Evolutionary conservation across 805 yeast species (phyloP), one percentile per base, ranked within the genome.

Genomic region (Schwanniomyces yamadae): DNA sequence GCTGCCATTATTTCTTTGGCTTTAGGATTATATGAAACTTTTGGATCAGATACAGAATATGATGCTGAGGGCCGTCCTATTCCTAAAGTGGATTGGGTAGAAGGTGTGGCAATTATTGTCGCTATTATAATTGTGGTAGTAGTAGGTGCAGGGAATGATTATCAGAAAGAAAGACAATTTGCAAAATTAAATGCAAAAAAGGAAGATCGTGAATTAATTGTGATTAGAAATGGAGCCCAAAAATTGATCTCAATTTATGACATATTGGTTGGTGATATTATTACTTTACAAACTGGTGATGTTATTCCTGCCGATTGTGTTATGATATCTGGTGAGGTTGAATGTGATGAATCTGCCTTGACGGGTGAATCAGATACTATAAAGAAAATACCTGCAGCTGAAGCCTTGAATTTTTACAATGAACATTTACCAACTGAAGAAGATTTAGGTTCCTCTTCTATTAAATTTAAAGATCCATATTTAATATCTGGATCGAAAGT

Each of bases 51-150:
- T 0, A 71, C 86, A 0, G 79, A 78, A 53, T 76, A 75, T 49
- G 96, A 91, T 57, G 79, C 75, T 5, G 86, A 87, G 45, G 95
- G 96, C 18, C 71, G 78, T 15, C 69, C 78, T 14, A 59, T 80
- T 37, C 96, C 97, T 12, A 77, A 80, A 50, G 95, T 93, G 21
- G 96, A 91, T 52, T 93, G 98, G 97, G 96, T 95, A 31, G 99
- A 93, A 68, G 99, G 99, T 49, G 95, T 90, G 24, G 99, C 99
- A 26, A 93, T 93, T 55, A 77, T 93, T 48, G 84, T 84, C 4
- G 99, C 99, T 14, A 85, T 93, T 16, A 52, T 78, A 4, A 91
- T 93, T 41, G 98, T 93, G 22, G 96, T 91, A 4, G 46, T 87
- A 2, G 99, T 95, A 10, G 95, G 97, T 33, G 93, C 96, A 2